phyloP scores from a whole-genome alignment of 1,139 yeast species.

The Ogataea hybrid region DNA sequence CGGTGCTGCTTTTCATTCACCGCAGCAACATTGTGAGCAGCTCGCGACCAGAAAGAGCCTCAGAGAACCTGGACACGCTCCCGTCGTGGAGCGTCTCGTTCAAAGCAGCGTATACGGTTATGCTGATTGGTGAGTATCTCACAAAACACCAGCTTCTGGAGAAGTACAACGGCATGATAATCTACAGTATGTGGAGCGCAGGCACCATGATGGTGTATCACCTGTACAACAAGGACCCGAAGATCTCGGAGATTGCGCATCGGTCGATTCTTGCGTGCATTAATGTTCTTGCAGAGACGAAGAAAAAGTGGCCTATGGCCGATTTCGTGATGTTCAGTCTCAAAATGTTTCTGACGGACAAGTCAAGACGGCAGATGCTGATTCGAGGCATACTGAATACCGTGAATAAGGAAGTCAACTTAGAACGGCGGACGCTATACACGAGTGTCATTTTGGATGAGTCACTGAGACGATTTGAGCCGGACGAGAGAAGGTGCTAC shows the following conservation, averaged over 20 bases:
- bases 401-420: conserved; percentile 1
- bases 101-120: conserved; percentile 80
- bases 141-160: conserved; percentile 58
- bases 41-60: conserved; percentile 49
- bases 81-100: conserved; percentile 84
- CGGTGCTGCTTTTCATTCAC: conserved; percentile 68
- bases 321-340: conserved; percentile 22
- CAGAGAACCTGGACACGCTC: conserved; percentile 52
- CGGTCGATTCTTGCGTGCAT: conserved; percentile 23
- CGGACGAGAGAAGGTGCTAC: conserved; percentile 5
- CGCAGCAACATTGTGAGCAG: conserved; percentile 66
- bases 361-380: conserved; percentile 20
- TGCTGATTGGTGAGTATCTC: conserved; percentile 69
- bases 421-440: not conserved
- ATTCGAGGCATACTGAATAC: conserved; percentile 15
- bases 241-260: conserved; percentile 22
- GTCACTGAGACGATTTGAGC: conserved; percentile 7
- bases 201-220: conserved; percentile 74
- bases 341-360: conserved; percentile 23
- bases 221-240: conserved; percentile 26
- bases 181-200: conserved; percentile 57
- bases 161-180: conserved; percentile 59
- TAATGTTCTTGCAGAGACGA: conserved; percentile 17
- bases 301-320: conserved; percentile 25
- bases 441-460: conserved; percentile 10